Percentiles rank a stretch among this genome's conserved stretches.
phyloP scores from a whole-genome alignment of 331 rosid genomes.

The Stylosanthes scabra region DNA sequence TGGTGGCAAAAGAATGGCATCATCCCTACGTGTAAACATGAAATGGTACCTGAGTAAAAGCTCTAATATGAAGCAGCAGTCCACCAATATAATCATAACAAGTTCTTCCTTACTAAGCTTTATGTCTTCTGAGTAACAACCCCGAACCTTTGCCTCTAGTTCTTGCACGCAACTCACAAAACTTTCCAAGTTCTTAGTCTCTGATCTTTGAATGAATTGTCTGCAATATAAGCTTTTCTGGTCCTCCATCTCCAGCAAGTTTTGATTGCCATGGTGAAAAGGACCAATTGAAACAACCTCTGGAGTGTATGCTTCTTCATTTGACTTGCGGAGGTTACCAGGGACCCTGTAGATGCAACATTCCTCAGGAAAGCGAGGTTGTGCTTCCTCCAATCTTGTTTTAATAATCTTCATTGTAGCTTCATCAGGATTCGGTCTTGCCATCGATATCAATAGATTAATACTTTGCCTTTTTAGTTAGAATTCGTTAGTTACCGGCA shows the following conservation, averaged over 20 bases:
- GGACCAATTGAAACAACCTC: slow-evolving; percentile 29
- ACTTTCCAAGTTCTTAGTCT: background rate
- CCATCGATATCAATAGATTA: too few relatives aligned
- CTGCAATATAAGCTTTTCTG: background rate
- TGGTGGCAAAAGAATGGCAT: too few relatives aligned
- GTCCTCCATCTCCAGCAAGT: background rate
- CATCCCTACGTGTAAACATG: background rate
- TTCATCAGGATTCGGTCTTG: background rate
- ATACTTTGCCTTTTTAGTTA: too few relatives aligned
- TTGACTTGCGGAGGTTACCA: background rate
- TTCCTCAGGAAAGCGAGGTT: background rate
- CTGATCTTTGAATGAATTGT: background rate
- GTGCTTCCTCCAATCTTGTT: background rate
- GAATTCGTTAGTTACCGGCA: too few relatives aligned
- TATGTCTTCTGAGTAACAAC: background rate
- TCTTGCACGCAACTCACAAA: background rate
- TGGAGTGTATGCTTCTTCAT: slow-evolving; percentile 23
- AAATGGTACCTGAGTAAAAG: too few relatives aligned
- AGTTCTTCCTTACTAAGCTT: background rate
- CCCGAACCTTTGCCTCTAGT: background rate
- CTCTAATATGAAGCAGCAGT: slow-evolving; percentile 23
- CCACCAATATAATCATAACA: slow-evolving; percentile 17
- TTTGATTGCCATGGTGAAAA: background rate
- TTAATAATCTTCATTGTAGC: background rate
- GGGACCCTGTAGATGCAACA: background rate